Base-by-base conservation (phyloP, 306 rosid genomes). In the Oxytropis ochrocephala region DNA sequence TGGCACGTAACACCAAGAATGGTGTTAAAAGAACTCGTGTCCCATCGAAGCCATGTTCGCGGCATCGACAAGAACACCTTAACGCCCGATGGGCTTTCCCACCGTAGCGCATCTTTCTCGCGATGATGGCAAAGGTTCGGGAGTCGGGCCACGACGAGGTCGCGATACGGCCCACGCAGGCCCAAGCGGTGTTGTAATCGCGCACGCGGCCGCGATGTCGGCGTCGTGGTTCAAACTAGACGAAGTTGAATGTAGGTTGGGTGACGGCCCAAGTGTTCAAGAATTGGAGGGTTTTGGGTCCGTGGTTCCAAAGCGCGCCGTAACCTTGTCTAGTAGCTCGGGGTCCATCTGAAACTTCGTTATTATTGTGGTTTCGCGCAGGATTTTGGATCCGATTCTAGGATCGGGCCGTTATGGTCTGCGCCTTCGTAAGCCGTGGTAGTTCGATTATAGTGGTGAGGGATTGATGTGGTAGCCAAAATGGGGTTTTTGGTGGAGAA, bases 221-320 rank as follows among this genome's bases (percentile, higher is more conserved):
- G n/a, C 60, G 73, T 88, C 91, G 56, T 82, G 81, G 64, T 93
- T 83, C 72, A 86, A 90, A 64, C 85, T 69, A 0, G 97, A 82
- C 0, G 90, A n/a, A 74, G 72, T 82, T n/a, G 98, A 12, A 70
- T 52, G 48, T 84, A 88, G 29, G 50, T 38, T 0, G 83, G 94
- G 71, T 88, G 91, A 77, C 72, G 78, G 17, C 72, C 86, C 0
- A 93, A 84, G 57, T 61, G 59, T 44, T 80, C 81, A 93, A 93
- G 80, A 93, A 90, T 33, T 83, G 80, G 7, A 90, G 75, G 30
- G 96, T 89, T 67, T 90, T 93, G 67, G 97, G 98, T 9, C 91
- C 94, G 35, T 93, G 86, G 75, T 88, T 86, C 97, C 86, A 93
- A 5, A 93, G 87, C 83, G 87, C 61, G 90, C 90, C 29, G 88